These are phyloP conservation scores for Phialocephala sp. DNA, from an alignment of 2,329 filamentous ascomycete genomes.

Conservation along the genomic window DNA sequence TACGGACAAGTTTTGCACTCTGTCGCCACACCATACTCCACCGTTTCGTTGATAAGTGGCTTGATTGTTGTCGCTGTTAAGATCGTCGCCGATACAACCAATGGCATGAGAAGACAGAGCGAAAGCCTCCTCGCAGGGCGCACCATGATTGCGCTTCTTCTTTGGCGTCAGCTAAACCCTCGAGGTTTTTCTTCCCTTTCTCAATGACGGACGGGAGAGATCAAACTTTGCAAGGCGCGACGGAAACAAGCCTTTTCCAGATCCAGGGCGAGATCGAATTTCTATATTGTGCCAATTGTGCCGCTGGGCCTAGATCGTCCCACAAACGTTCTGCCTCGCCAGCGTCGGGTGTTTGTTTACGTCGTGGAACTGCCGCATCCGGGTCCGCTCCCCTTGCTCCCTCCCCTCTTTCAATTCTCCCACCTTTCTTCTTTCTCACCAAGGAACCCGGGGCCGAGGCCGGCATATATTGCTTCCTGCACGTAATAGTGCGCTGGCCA, in stretches of 20 bases:
- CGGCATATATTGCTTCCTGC: conserved; percentile 2
- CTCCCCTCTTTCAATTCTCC: background rate
- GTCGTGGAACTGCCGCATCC: conserved; percentile 16
- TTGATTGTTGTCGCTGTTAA: conserved; percentile 16
- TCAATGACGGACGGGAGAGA: background rate
- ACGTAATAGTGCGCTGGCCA: background rate
- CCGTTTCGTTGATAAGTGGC: conserved; percentile 30
- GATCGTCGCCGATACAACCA: background rate
- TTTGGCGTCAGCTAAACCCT: background rate
- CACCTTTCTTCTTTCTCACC: background rate
- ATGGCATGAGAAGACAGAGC: background rate
- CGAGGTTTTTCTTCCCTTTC: background rate
- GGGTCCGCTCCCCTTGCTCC: background rate
- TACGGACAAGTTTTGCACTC: conserved; percentile 38
- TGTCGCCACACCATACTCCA: conserved; percentile 29
- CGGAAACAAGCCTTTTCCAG: conserved; percentile 1
- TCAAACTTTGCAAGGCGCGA: background rate
- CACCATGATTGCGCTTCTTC: background rate
- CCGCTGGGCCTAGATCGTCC: conserved; percentile 7
- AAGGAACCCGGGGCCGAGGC: background rate
- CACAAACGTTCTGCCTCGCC: background rate
- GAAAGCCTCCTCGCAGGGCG: background rate
- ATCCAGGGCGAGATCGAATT: conserved; percentile 1
- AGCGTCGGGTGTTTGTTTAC: background rate
- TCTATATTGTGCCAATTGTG: background rate